A percentile compares a stretch with the other conserved stretches of the same genome.
Evolutionary conservation across 2,329 filamentous ascomycete genomes (phyloP).

Genomic region (Allantophomopsis cytisporea): DNA sequence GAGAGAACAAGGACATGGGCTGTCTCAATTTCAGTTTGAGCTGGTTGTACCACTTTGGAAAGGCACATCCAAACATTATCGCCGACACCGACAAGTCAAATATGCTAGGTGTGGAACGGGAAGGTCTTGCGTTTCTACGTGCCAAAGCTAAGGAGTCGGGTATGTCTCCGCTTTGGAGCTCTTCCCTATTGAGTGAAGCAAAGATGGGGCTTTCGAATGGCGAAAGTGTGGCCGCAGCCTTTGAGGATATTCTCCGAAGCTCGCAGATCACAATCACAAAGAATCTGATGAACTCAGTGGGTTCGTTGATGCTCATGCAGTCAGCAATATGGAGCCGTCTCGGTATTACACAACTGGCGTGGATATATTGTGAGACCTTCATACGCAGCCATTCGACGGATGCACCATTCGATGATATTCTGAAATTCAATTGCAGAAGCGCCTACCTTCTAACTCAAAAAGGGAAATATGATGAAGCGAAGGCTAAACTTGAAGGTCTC

Average conservation of each 20-base stretch:
- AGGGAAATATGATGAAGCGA: constrained; percentile 60
- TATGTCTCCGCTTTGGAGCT: constrained; percentile 76
- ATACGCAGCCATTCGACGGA: constrained; percentile 55
- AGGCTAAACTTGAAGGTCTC: constrained; percentile 43
- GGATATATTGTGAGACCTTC: constrained; percentile 58
- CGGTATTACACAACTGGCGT: constrained; percentile 43
- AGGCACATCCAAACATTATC: constrained; percentile 67
- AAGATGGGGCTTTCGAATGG: constrained; percentile 66
- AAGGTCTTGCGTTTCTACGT: constrained; percentile 73
- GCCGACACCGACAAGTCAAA: constrained; percentile 55
- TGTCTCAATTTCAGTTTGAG: constrained; percentile 93
- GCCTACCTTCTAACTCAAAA: constrained; percentile 51
- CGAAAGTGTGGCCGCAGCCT: constrained; percentile 44
- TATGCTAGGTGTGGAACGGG: constrained; percentile 65
- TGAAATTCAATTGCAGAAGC: constrained; percentile 61
- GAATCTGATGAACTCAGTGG: constrained; percentile 59
- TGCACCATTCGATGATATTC: constrained; percentile 60
- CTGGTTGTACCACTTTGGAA: constrained; percentile 92
- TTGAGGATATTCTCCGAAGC: constrained; percentile 72
- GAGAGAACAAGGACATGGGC: constrained; percentile 82
- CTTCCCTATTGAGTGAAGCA: constrained; percentile 73
- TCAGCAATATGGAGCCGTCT: constrained; percentile 66
- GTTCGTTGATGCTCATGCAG: constrained; percentile 58
- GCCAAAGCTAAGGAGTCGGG: constrained; percentile 75
- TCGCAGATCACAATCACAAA: constrained; percentile 72